Evolutionary conservation across 805 yeast species (phyloP).

Genomic region (Torulaspora maleeae): DNA sequence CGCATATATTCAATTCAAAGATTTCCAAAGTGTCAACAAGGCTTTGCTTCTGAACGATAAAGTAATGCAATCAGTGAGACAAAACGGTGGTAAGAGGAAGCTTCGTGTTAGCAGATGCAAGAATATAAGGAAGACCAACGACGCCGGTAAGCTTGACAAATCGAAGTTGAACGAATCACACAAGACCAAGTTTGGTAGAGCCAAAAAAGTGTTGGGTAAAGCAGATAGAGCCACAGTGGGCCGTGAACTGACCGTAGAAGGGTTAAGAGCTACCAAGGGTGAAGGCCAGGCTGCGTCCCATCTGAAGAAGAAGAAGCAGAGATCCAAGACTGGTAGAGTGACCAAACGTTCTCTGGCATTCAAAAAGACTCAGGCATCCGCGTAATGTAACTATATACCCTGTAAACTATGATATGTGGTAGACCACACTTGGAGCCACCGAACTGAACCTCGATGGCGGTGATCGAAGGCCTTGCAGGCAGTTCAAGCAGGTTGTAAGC

Average conservation of each 20-base stretch:
- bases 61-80: slow-evolving; percentile 39
- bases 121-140: slow-evolving; percentile 33
- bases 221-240: slow-evolving; percentile 74
- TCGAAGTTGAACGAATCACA: slow-evolving; percentile 55
- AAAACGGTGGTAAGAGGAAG: slow-evolving; percentile 44
- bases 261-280: slow-evolving; percentile 72
- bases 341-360: slow-evolving; percentile 43
- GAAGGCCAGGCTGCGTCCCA: slow-evolving; percentile 51
- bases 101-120: slow-evolving; percentile 75
- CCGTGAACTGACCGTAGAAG: slow-evolving; percentile 54
- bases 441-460: not conserved
- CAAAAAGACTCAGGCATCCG: slow-evolving; percentile 30
- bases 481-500: not conserved
- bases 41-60: slow-evolving; percentile 76
- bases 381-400: slow-evolving; percentile 1
- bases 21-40: slow-evolving; percentile 66
- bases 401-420: not conserved
- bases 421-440: not conserved
- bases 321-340: slow-evolving; percentile 46
- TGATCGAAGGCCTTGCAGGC: not conserved
- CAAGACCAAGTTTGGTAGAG: slow-evolving; percentile 76
- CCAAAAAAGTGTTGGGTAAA: slow-evolving; percentile 66
- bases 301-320: slow-evolving; percentile 48
- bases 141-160: slow-evolving; percentile 24
- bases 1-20: slow-evolving; percentile 88